Base-by-base conservation (phyloP, 2,329 filamentous ascomycete genomes). In the Claviceps africana region DNA sequence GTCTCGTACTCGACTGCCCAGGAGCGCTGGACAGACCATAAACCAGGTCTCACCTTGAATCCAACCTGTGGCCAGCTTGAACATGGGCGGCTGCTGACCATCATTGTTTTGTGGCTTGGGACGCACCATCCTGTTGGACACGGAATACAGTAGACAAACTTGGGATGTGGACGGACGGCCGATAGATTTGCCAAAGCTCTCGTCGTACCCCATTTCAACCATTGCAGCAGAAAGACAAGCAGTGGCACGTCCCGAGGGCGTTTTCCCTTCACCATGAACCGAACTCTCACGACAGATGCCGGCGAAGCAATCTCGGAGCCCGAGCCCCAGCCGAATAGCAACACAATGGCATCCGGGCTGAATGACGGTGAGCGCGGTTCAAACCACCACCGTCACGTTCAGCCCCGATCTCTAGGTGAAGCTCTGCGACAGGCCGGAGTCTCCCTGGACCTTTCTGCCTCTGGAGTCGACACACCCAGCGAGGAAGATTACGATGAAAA, bases 401-500 rank as follows among this genome's bases (percentile, higher is more conserved):
- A 50, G 43, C 57, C 56, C 10, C 53, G 56, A 25, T 61, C 64
- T 8, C 61, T 67, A 10, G 59, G 57, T 4, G 58, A 64, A 31
- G 64, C 62, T 42, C 55, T 66, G 33, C 58, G 54, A 15, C 56
- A 57, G 21, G 59, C 57, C 10, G 61, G 61, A n/a, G 57, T 57
- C 43, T 56, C 53, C 13, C 53, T 60, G 10, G 58, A 65, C 10
- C 51, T 48, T 10, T 22, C 51, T 2, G 48, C 50, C n/a, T 35
- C 57, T 54, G 56, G 60, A 33, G 71, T 69, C 2, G 71, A 72
- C 15, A 71, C 66, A 15, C 62, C 70, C 2, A 74, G 70, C 39
- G 72, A 72, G 51, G 72, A 74, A 55, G 72, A 74, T 51, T 72
- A 72, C 47, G 70, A 74, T 33, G 66, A 70, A 17, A 66, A 64